Percentiles rank a stretch among this genome's conserved stretches.
These are phyloP conservation scores for Blastocladiella emersonii DNA, from an alignment of 371 early-diverging fungal species.

Conservation along the genomic window DNA sequence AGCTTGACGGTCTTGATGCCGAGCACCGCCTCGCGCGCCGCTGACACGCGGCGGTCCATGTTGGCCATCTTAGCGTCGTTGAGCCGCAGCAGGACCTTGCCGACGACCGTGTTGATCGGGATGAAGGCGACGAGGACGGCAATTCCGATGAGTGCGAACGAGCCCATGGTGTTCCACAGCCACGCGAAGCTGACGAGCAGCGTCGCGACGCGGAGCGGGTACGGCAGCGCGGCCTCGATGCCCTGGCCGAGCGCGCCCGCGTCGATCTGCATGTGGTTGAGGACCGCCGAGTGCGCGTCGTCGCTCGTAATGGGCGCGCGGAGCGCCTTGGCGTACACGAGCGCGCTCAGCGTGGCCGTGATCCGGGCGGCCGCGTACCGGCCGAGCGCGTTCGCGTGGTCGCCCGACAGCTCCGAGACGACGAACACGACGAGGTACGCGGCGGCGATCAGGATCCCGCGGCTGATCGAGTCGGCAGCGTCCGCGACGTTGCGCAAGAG, in stretches of 20 bases:
- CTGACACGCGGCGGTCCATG: slow-evolving; percentile 73
- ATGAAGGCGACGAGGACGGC: slow-evolving; percentile 58
- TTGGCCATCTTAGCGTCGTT: slow-evolving; percentile 77
- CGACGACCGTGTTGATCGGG: slow-evolving; percentile 32
- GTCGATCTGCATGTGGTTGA: not conserved
- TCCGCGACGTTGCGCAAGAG: not conserved
- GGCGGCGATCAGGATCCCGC: not conserved
- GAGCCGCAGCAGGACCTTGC: slow-evolving; percentile 44
- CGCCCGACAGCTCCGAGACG: not conserved
- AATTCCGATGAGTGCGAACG: slow-evolving; percentile 25
- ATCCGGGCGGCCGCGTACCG: not conserved
- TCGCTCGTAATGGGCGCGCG: not conserved
- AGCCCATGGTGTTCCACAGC: too few species aligned
- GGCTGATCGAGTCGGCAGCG: not conserved
- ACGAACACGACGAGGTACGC: not conserved
- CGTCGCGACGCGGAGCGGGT: not conserved
- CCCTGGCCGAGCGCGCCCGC: not conserved
- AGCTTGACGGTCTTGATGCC: slow-evolving; percentile 86
- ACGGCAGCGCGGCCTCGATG: not conserved
- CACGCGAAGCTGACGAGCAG: too few species aligned
- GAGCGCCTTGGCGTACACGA: not conserved
- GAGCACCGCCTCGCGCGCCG: slow-evolving; percentile 65
- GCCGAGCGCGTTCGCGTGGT: not conserved
- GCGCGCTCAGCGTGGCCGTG: not conserved
- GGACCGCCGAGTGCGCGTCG: not conserved